Percentiles rank a stretch among this genome's conserved stretches.
Conservation (phyloP, 306 rosid species). For the Inga oerstediana region DNA sequence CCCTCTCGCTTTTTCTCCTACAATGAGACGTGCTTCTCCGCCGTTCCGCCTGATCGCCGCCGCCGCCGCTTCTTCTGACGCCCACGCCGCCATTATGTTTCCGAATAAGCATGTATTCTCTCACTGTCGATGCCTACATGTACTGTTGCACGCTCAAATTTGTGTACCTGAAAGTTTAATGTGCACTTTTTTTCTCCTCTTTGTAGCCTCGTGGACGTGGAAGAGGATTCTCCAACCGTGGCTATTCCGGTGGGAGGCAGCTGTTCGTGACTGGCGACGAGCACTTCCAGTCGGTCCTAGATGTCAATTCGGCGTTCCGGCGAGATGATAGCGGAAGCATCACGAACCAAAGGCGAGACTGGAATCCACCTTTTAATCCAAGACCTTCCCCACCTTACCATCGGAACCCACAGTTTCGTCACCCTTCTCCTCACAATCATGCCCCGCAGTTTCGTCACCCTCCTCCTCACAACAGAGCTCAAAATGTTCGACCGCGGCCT, state of each 20-base stretch:
- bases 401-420: constrained; percentile 31
- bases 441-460: background rate
- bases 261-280: constrained; percentile 58
- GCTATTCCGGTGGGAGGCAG: constrained; percentile 43
- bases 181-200: background rate
- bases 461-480: background rate
- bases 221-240: constrained; percentile 58
- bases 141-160: background rate
- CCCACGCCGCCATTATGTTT: constrained; percentile 45
- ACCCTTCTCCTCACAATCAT: background rate
- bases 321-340: constrained; percentile 49
- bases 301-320: constrained; percentile 60
- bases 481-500: constrained; percentile 39
- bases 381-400: constrained; percentile 26
- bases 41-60: constrained; percentile 45
- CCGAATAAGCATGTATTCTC: constrained; percentile 46
- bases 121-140: constrained; percentile 1
- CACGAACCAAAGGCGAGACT: constrained; percentile 36
- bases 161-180: background rate
- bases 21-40: constrained; percentile 62
- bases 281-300: constrained; percentile 58
- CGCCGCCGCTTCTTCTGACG: constrained; percentile 32
- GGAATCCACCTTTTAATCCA: constrained; percentile 26
- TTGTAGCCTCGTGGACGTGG: constrained; percentile 68
- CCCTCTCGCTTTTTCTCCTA: background rate